A percentile compares a stretch with the other conserved stretches of the same genome.
Evolutionary conservation across 1,284 basidiomycete species (phyloP).

Genomic region (Microbotryomycetes sp.): DNA sequence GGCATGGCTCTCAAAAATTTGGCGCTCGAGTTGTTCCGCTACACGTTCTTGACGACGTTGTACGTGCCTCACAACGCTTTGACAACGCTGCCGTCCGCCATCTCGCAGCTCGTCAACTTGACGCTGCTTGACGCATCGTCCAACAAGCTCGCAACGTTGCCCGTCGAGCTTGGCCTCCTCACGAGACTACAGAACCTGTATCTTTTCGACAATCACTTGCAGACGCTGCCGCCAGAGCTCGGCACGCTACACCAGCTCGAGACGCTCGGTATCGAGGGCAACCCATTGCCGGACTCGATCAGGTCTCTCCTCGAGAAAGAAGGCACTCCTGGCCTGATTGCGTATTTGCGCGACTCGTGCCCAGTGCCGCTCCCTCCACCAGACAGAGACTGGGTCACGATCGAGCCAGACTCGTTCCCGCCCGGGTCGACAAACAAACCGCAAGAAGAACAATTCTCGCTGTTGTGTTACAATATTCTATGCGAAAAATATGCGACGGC

Average conservation of each 20-base stretch:
- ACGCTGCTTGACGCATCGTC: constrained; percentile 87
- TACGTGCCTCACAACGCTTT: constrained; percentile 97
- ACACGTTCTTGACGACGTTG: constrained; percentile 88
- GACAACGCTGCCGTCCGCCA: constrained; percentile 69
- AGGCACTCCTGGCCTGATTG: constrained; percentile 79
- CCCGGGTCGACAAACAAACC: constrained; percentile 39
- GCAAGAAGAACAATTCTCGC: constrained; percentile 58
- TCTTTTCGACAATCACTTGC: constrained; percentile 89
- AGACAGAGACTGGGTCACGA: constrained; percentile 69
- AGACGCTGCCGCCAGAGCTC: constrained; percentile 75
- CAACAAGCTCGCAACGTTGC: constrained; percentile 72
- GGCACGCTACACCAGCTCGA: constrained; percentile 89
- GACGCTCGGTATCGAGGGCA: constrained; percentile 90
- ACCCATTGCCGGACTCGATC: constrained; percentile 73
- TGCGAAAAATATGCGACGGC: constrained; percentile 87
- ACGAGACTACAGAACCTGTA: constrained; percentile 85
- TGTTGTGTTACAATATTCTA: constrained; percentile 90
- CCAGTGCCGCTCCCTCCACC: constrained; percentile 76
- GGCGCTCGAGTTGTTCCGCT: constrained; percentile 70
- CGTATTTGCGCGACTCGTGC: constrained; percentile 79
- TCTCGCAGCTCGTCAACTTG: constrained; percentile 75
- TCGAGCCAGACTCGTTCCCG: constrained; percentile 41
- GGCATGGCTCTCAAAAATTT: constrained; percentile 89
- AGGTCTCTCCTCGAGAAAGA: constrained; percentile 84
- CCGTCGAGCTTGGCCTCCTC: constrained; percentile 85